phyloP scores from a whole-genome alignment of 306 rosid genomes.

The Sphenostylis stenocarpa region DNA sequence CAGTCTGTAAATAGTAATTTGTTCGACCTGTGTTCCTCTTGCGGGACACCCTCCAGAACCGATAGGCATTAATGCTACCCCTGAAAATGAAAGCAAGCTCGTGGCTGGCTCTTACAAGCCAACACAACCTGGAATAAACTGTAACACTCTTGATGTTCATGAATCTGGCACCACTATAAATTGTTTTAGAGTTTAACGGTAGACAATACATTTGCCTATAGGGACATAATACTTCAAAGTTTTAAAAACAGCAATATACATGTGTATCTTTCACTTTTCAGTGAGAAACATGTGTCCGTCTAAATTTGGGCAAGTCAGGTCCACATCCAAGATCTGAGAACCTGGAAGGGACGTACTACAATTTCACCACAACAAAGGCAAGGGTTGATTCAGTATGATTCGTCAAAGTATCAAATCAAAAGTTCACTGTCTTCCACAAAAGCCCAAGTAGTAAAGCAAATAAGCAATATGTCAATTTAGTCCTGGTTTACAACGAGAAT shows the following conservation, averaged over 20 bases:
- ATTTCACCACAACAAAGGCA: slow-evolving; percentile 28
- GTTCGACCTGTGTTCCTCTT: neutral
- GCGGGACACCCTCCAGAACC: slow-evolving; percentile 21
- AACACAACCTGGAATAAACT: slow-evolving; percentile 29
- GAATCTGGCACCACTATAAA: slow-evolving; percentile 30
- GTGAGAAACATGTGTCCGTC: neutral
- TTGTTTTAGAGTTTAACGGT: slow-evolving; percentile 13
- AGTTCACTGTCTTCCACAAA: slow-evolving; percentile 27
- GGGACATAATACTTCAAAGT: neutral
- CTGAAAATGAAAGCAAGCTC: slow-evolving; percentile 29
- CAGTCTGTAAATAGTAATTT: neutral
- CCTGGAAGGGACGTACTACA: slow-evolving; percentile 17
- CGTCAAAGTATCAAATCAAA: slow-evolving; percentile 20
- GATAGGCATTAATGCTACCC: slow-evolving; percentile 28
- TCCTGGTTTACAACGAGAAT: neutral
- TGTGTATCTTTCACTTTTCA: slow-evolving; percentile 23
- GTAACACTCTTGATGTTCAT: slow-evolving; percentile 37
- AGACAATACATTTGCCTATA: slow-evolving; percentile 19
- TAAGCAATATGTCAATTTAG: slow-evolving; percentile 16
- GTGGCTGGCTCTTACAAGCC: neutral
- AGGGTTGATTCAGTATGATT: slow-evolving; percentile 14
- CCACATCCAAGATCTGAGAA: slow-evolving; percentile 29
- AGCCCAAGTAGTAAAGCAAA: slow-evolving; percentile 26
- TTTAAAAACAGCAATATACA: neutral
- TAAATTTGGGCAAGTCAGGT: slow-evolving; percentile 12